These are phyloP conservation scores for Vicia faba DNA, from an alignment of 306 rosid genomes.

Conservation along the genomic window DNA sequence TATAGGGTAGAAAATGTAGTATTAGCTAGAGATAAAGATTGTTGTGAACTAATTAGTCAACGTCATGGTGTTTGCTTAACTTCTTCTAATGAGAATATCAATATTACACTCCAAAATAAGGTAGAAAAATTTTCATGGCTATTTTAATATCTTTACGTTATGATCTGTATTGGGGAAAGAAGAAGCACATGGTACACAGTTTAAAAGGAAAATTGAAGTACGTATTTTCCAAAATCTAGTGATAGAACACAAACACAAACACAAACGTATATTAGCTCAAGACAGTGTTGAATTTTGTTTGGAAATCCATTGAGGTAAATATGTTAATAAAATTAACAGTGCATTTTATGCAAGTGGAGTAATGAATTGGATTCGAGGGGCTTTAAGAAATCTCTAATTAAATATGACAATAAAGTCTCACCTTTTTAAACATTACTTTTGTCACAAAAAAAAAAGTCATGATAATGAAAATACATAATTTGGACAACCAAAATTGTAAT, in stretches of 20 bases:
- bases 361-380: too few species aligned
- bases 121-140: neutral
- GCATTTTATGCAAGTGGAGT: neutral
- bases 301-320: neutral
- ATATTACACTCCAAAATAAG: neutral
- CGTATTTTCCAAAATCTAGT: conserved; percentile 10
- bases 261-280: neutral
- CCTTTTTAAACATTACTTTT: neutral
- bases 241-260: too few species aligned
- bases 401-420: neutral
- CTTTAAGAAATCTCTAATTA: neutral
- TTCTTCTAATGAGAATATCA: neutral
- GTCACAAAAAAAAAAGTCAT: neutral
- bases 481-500: neutral
- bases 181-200: neutral
- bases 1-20: neutral
- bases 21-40: neutral
- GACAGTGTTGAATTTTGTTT: neutral
- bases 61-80: neutral
- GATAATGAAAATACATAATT: neutral
- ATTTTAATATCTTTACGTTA: neutral
- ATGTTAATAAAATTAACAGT: neutral
- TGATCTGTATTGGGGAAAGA: neutral
- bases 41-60: conserved; percentile 1
- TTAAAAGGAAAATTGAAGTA: neutral